These are phyloP conservation scores for Recurvomyces mirabilis DNA, from an alignment of 495 filamentous ascomycete genomes.

Conservation along the genomic window DNA sequence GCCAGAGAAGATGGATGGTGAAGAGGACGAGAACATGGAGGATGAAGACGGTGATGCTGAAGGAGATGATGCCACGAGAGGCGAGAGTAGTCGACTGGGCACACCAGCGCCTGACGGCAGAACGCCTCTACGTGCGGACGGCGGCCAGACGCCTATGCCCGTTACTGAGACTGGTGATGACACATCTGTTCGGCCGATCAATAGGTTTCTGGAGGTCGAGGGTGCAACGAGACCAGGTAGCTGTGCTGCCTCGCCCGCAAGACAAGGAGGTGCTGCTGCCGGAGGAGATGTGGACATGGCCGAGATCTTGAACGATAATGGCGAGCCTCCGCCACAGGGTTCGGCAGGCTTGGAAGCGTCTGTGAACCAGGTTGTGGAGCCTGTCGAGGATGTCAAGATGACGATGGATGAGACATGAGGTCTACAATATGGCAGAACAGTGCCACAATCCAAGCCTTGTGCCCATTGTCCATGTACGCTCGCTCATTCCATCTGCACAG, in stretches of 20 bases:
- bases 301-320: conserved; percentile 30
- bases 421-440: too few species aligned
- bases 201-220: conserved; percentile 34
- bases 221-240: conserved; percentile 9
- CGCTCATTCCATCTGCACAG: too few species aligned
- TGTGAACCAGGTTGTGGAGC: conserved; percentile 46
- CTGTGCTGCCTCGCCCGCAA: conserved; percentile 8
- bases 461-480: too few species aligned
- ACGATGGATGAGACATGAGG: conserved; percentile 51
- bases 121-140: conserved; percentile 16
- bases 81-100: conserved; percentile 42
- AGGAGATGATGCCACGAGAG: conserved; percentile 45
- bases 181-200: conserved; percentile 31
- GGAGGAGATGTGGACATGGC: conserved; percentile 24
- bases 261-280: neutral
- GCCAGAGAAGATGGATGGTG: conserved; percentile 57
- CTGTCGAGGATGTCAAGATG: conserved; percentile 32
- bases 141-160: conserved; percentile 39
- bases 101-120: conserved; percentile 53
- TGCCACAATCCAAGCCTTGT: too few species aligned
- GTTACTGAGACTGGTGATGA: conserved; percentile 29
- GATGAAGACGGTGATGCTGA: too few species aligned
- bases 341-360: conserved; percentile 45
- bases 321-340: conserved; percentile 34
- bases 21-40: conserved; percentile 43